Evolutionary conservation across 1,284 basidiomycete genomes (phyloP).

Genomic region (Melampsora larici-populina): DNA sequence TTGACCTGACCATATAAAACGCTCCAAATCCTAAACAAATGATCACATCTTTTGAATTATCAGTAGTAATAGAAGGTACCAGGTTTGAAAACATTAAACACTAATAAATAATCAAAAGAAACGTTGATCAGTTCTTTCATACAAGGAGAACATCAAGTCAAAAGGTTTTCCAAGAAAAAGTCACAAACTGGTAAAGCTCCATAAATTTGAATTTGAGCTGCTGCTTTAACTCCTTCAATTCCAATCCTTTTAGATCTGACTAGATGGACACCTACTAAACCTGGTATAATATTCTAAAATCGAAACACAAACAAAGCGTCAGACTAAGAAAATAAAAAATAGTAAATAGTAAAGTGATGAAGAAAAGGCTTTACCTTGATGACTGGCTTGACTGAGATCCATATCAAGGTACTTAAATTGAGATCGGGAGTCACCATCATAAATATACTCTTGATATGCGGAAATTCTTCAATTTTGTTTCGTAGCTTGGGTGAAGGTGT

Average conservation of each 20-base stretch:
- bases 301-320: too few species aligned
- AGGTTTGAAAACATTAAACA: constrained; percentile 23
- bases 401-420: constrained; percentile 1
- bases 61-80: constrained; percentile 31
- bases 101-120: neutral
- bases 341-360: neutral
- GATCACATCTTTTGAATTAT: constrained; percentile 20
- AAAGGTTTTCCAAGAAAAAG: neutral
- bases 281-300: constrained; percentile 11
- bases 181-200: constrained; percentile 26
- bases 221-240: constrained; percentile 18
- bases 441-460: too few species aligned
- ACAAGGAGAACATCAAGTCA: neutral
- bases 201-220: constrained; percentile 34
- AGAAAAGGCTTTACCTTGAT: constrained; percentile 22
- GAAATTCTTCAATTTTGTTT: too few species aligned
- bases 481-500: too few species aligned
- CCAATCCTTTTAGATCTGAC: constrained; percentile 11
- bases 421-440: constrained; percentile 3
- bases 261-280: neutral
- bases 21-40: constrained; percentile 16
- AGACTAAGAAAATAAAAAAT: neutral
- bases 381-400: constrained; percentile 37
- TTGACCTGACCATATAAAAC: constrained; percentile 24
- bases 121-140: neutral